A percentile compares a stretch with the other conserved stretches of the same genome.
Evolutionary conservation across 345 rosid species (phyloP).

Genomic region (Lepidium africanum): DNA sequence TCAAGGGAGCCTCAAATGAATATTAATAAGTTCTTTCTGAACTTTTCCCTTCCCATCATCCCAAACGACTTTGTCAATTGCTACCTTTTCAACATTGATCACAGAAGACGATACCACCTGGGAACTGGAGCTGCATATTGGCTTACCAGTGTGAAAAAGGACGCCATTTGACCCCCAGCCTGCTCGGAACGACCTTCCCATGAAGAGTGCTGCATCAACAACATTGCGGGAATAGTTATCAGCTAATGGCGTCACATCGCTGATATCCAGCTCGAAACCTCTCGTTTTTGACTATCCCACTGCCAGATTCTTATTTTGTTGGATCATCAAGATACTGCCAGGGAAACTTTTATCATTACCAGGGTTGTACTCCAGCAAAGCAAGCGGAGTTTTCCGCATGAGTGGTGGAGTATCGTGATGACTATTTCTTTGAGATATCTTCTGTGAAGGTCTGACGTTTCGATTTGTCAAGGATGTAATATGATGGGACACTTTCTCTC

Average conservation of each 20-base stretch:
- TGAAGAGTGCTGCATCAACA: slow-evolving; percentile 91
- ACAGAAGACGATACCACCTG: slow-evolving; percentile 56
- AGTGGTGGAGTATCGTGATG: slow-evolving; percentile 43
- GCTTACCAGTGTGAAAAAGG: slow-evolving; percentile 75
- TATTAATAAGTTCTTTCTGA: slow-evolving; percentile 62
- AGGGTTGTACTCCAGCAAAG: slow-evolving; percentile 75
- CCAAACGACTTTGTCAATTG: slow-evolving; percentile 71
- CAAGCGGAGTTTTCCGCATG: slow-evolving; percentile 59
- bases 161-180: slow-evolving; percentile 98
- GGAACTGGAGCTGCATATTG: slow-evolving; percentile 45
- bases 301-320: slow-evolving; percentile 56
- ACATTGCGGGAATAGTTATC: slow-evolving; percentile 64
- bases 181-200: slow-evolving; percentile 95
- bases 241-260: slow-evolving; percentile 55
- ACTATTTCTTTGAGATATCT: slow-evolving; percentile 38
- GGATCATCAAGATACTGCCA: slow-evolving; percentile 65
- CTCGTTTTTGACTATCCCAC: slow-evolving; percentile 40
- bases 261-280: slow-evolving; percentile 75
- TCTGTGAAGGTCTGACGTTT: slow-evolving; percentile 37
- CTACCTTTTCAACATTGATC: slow-evolving; percentile 70
- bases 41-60: slow-evolving; percentile 52
- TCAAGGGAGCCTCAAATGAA: slow-evolving; percentile 70
- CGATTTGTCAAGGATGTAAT: slow-evolving; percentile 42
- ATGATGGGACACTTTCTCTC: slow-evolving; percentile 33
- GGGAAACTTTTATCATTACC: slow-evolving; percentile 42